phyloP scores from a whole-genome alignment of 345 rosid genomes.

The Salix brachista region DNA sequence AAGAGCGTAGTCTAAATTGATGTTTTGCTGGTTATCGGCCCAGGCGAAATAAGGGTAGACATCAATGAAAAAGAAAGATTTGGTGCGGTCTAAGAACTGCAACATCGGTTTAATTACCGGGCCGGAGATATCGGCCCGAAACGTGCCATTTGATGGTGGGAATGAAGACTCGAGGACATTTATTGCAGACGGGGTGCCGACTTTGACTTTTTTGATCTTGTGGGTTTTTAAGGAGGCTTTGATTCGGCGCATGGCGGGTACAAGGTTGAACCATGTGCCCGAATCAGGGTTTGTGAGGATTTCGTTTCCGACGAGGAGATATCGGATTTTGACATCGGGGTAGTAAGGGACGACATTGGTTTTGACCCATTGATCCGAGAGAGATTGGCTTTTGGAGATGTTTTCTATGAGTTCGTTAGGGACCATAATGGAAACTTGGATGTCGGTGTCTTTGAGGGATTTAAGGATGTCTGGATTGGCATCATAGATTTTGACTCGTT shows the following conservation, averaged over 20 bases:
- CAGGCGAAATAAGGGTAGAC: conserved; percentile 83
- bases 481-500: conserved; percentile 67
- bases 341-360: conserved; percentile 53
- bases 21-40: conserved; percentile 46
- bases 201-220: conserved; percentile 55
- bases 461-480: conserved; percentile 61
- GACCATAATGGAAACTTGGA: conserved; percentile 62
- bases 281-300: conserved; percentile 46
- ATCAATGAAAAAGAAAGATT: conserved; percentile 77
- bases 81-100: conserved; percentile 78
- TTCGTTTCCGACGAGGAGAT: conserved; percentile 86
- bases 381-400: conserved; percentile 35
- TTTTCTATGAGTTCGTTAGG: conserved; percentile 57
- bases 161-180: conserved; percentile 65
- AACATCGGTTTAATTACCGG: conserved; percentile 66
- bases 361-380: conserved; percentile 60
- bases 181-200: conserved; percentile 67
- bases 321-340: conserved; percentile 65
- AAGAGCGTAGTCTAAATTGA: conserved; percentile 67
- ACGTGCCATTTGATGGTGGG: conserved; percentile 85
- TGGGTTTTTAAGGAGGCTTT: conserved; percentile 43
- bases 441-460: conserved; percentile 46
- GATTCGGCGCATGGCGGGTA: conserved; percentile 79
- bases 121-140: conserved; percentile 58
- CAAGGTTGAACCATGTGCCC: conserved; percentile 51